Conservation (phyloP, 2,329 filamentous ascomycete genomes). For the Monosporascus sp. region DNA sequence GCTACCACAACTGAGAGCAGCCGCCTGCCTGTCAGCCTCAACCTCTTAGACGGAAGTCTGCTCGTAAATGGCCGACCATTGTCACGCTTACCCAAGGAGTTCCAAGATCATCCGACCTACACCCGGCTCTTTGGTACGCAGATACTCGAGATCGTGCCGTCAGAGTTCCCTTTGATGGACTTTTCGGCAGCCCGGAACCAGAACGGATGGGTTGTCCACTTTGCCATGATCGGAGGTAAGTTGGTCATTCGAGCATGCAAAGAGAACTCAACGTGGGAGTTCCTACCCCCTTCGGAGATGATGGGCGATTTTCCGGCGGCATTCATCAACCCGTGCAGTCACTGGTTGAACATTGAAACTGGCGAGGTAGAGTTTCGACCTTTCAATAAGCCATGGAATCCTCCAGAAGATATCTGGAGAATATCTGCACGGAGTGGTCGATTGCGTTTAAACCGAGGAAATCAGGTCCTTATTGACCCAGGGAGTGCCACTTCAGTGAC, state of each 20-base stretch:
- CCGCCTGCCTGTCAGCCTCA: neutral
- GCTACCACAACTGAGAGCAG: neutral
- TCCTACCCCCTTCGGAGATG: neutral
- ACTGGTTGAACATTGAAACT: neutral
- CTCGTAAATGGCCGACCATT: neutral
- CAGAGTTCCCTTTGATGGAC: neutral
- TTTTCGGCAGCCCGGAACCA: neutral
- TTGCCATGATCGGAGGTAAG: neutral
- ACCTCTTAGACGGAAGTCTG: neutral
- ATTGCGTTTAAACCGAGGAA: neutral
- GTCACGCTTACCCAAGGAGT: neutral
- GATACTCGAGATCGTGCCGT: neutral
- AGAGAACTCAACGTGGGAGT: neutral
- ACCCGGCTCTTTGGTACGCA: neutral
- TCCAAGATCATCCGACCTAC: neutral
- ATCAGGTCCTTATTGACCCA: neutral
- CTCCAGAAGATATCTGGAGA: neutral
- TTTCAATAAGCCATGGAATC: neutral
- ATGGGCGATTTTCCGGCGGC: neutral
- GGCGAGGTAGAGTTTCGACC: neutral
- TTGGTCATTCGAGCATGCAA: neutral
- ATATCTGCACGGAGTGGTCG: neutral
- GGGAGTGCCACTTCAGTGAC: neutral
- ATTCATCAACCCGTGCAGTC: constrained; percentile 1
- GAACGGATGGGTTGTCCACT: neutral